A percentile compares a stretch with the other conserved stretches of the same genome.
These are phyloP conservation scores for Apophysomyces ossiformis DNA, from an alignment of 371 early-diverging fungal genomes.

Conservation along the genomic window DNA sequence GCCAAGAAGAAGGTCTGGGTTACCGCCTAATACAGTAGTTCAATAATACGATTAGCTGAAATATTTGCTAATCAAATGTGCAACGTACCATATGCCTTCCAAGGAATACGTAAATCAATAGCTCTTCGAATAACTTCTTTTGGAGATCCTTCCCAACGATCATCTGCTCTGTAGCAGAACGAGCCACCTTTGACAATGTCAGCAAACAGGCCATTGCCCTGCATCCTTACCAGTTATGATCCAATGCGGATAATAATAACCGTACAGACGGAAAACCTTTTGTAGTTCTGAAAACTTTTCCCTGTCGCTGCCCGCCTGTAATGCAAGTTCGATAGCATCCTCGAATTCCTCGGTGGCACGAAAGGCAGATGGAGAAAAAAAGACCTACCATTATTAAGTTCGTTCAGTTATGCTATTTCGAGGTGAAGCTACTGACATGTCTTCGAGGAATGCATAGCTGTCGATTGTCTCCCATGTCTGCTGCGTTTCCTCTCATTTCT, in stretches of 20 bases:
- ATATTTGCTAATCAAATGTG: too few species aligned
- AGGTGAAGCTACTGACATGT: not conserved
- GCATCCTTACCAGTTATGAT: not conserved
- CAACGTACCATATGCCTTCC: not conserved
- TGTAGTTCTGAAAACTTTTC: not conserved
- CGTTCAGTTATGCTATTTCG: not conserved
- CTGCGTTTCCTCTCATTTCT: not conserved
- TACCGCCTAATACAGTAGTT: not conserved
- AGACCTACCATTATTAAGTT: not conserved
- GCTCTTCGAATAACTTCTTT: not conserved
- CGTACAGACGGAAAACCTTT: not conserved
- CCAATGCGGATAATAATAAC: not conserved
- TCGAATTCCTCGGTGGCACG: not conserved
- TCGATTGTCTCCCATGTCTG: not conserved
- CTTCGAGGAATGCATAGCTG: not conserved
- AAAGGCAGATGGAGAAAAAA: not conserved
- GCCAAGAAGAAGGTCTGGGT: not conserved
- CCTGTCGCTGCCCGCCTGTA: not conserved
- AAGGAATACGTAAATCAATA: not conserved
- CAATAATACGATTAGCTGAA: too few species aligned
- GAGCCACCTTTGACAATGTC: not conserved
- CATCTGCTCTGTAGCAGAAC: not conserved
- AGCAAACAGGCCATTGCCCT: not conserved
- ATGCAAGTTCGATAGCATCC: not conserved
- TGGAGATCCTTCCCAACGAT: not conserved